These are phyloP conservation scores for Naganishia vishniacii DNA, from an alignment of 768 basidiomycete species.

Conservation along the genomic window DNA sequence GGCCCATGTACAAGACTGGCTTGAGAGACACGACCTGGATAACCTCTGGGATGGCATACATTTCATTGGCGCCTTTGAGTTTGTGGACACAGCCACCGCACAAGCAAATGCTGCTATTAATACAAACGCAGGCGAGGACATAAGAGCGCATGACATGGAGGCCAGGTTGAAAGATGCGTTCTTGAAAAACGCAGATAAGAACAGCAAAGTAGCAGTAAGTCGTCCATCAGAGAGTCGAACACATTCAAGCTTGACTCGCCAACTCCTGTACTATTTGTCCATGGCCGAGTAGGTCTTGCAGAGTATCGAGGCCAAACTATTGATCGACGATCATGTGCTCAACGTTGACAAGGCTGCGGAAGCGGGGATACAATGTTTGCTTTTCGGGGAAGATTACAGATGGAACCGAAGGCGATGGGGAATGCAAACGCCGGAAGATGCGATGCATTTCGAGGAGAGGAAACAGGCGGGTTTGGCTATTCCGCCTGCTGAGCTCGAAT, in stretches of 20 bases:
- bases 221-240: neutral
- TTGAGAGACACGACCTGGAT: slow-evolving; percentile 28
- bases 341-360: slow-evolving; percentile 33
- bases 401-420: slow-evolving; percentile 36
- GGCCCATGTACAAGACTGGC: slow-evolving; percentile 33
- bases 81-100: neutral
- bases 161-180: slow-evolving; percentile 30
- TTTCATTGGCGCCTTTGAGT: slow-evolving; percentile 23
- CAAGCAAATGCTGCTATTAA: too few relatives aligned
- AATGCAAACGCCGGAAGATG: slow-evolving; percentile 33
- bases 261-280: too few relatives aligned
- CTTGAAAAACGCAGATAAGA: slow-evolving; percentile 25
- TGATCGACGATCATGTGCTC: slow-evolving; percentile 41
- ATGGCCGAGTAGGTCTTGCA: slow-evolving; percentile 32
- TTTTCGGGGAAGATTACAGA: slow-evolving; percentile 34
- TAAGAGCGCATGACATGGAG: slow-evolving; percentile 26
- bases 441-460: slow-evolving; percentile 38
- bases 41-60: slow-evolving; percentile 21
- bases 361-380: slow-evolving; percentile 33
- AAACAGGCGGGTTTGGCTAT: slow-evolving; percentile 26
- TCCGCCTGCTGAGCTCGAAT: slow-evolving; percentile 26
- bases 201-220: slow-evolving; percentile 37
- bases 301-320: slow-evolving; percentile 37
- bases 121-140: too few relatives aligned
- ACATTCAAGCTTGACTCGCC: neutral